Base-by-base conservation (phyloP, 1,284 basidiomycete genomes). In the Rhodotorula sp. region DNA sequence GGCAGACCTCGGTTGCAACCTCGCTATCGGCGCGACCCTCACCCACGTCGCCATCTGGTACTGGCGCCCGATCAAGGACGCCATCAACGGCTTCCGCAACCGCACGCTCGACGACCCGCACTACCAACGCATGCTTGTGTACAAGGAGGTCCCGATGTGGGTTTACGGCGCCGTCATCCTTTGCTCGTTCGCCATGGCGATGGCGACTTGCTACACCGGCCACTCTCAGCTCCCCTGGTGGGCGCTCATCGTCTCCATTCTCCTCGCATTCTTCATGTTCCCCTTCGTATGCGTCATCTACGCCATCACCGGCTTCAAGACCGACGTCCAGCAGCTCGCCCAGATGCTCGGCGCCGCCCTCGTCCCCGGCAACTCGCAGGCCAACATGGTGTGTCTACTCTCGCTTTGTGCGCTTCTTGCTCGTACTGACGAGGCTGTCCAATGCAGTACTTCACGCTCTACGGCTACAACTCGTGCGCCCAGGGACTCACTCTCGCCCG, bases 331-430 rank as follows among this genome's bases (percentile, higher is more conserved):
- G 72, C 70, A 71, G 62, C 87, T 87, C 52, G 86, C 87, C 83
- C 87, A 87, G 80, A 87, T 88, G 86, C 83, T 88, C 37, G 86
- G 85, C 15, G 86, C 86, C 20, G 85, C 84, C 6, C 79, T 87
- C 34, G 84, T 87, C 69, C 86, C 87, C 5, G 87, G 87, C 30
- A 83, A 83, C 66, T 87, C 87, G 4, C 85, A 88, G 11, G 87
- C 87, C 13, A 88, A 88, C 77, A 83, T 87, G 64, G 48, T 51
- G 78, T 70, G 34, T 40, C 51, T 13, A 16, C 53, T 59, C 31
- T 63, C 34, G 18, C 10, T 13, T 18, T 11, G 9, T 5, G 15
- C 40, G 22, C 7, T 20, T 1, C 10, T 10, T n/a, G 31, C 2
- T 16, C 30, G 16, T 8, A 11, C 50, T 52, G n/a, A 15, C 13